Evolutionary conservation across 345 rosid species (phyloP), one percentile per base, ranked within the genome.

Genomic region (Jatropha curcas): DNA sequence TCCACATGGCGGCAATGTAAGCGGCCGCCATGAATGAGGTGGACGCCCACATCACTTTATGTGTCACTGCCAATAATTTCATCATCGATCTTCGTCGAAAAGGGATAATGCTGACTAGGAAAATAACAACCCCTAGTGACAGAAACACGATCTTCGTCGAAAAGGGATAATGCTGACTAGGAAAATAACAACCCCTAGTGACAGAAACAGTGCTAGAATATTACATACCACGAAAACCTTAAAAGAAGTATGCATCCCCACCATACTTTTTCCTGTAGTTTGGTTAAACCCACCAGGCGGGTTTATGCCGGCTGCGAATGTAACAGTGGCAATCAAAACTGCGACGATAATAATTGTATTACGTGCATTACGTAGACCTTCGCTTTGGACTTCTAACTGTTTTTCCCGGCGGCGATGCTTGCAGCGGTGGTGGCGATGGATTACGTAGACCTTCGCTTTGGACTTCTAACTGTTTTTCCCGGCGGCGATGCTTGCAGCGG

Each of bases 251-350:
- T 68, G 66, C 27, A 28, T 81, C 0, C 87, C 92, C 60, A 72
- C 60, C 0, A 64, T 7, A 8, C 78, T 71, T 70, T 76, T 80
- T 19, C 94, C 92, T 1, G 69, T 84, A 0, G 0, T 57, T 60
- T 89, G 79, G 70, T 82, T 67, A 25, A 88, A 81, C 0, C 92
- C 92, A 0, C 94, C 94, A 0, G 92, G 94, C n/a, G 94, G 94
- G 71, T 84, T 88, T 71, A 86, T 78, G 14, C 92, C 94, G n/a
- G 89, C 92, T 8, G 92, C 85, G 31, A 84, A 89, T 34, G 90
- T 61, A 17, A 89, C 89, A 1, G 91, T 84, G 16, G 94, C 94
- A 37, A 89, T 87, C 0, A 87, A 30, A 27, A 87, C 86, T 0
- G 92, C 92, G n/a, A 87, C 92, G 1, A 89, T 57, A 0, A 82